A percentile compares a stretch with the other conserved stretches of the same genome.
These are phyloP conservation scores for Porphyrellus sp. DNA, from an alignment of 1,284 basidiomycete genomes.

Conservation along the genomic window DNA sequence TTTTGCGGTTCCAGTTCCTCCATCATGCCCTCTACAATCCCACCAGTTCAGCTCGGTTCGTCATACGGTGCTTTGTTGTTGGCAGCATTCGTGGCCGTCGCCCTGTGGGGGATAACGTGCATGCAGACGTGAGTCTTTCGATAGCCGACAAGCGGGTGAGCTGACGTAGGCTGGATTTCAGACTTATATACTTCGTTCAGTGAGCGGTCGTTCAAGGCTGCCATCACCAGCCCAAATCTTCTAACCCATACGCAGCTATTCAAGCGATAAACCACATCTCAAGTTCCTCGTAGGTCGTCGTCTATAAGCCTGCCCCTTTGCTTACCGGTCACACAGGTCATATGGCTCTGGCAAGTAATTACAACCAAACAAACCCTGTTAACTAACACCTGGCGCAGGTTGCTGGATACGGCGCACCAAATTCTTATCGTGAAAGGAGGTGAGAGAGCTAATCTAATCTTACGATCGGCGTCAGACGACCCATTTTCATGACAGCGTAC, in stretches of 20 bases:
- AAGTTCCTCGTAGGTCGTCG: neutral
- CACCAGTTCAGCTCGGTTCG: neutral
- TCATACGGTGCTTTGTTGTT: neutral
- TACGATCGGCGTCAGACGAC: neutral
- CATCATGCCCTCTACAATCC: neutral
- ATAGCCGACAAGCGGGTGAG: neutral
- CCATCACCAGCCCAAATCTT: neutral
- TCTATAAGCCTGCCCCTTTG: neutral
- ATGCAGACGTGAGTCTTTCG: neutral
- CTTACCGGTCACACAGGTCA: neutral
- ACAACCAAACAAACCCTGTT: neutral
- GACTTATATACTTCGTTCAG: neutral
- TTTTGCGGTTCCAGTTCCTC: neutral
- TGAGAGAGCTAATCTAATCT: neutral
- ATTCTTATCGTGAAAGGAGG: conserved; percentile 7
- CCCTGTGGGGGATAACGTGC: neutral
- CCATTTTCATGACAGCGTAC: neutral
- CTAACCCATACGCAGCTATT: neutral
- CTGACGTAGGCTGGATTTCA: neutral
- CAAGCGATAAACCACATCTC: neutral
- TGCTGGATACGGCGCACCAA: neutral
- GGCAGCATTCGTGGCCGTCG: neutral
- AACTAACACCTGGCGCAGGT: neutral
- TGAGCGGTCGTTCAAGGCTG: neutral
- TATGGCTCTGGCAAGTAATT: neutral